A percentile compares a stretch with the other conserved stretches of the same genome.
Evolutionary conservation across 2,329 filamentous ascomycete species (phyloP).

Genomic region (Sarocladiaceae sp.): DNA sequence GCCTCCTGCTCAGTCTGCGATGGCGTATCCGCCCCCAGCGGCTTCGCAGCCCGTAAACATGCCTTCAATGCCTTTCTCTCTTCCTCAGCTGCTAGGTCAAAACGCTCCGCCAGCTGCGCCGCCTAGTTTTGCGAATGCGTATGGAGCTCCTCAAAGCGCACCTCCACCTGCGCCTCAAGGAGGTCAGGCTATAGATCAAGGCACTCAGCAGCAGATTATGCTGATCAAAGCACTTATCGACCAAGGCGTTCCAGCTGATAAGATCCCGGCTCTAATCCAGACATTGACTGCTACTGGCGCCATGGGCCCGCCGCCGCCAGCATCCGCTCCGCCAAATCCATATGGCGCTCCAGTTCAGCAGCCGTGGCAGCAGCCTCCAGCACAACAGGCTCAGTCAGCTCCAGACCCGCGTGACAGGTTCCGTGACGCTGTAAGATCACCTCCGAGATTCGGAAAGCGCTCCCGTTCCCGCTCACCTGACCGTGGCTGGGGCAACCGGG

Average conservation of each 20-base stretch:
- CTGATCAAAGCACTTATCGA: slow-evolving; percentile 71
- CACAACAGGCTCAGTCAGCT: slow-evolving; percentile 23
- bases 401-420: slow-evolving; percentile 49
- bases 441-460: slow-evolving; percentile 52
- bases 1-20: slow-evolving; percentile 17
- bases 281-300: slow-evolving; percentile 39
- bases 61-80: slow-evolving; percentile 37
- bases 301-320: slow-evolving; percentile 30
- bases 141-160: slow-evolving; percentile 29
- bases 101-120: slow-evolving; percentile 17
- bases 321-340: slow-evolving; percentile 37
- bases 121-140: slow-evolving; percentile 19
- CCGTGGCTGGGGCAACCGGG: slow-evolving; percentile 64
- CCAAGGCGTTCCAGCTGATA: slow-evolving; percentile 72
- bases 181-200: slow-evolving; percentile 41
- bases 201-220: slow-evolving; percentile 66
- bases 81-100: slow-evolving; percentile 31
- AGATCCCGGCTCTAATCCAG: slow-evolving; percentile 61
- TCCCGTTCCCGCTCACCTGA: slow-evolving; percentile 79
- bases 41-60: slow-evolving; percentile 17
- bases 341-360: slow-evolving; percentile 31
- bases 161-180: slow-evolving; percentile 11
- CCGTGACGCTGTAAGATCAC: slow-evolving; percentile 59
- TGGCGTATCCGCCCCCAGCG: slow-evolving; percentile 20
- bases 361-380: slow-evolving; percentile 22